phyloP scores from a whole-genome alignment of 2,329 filamentous ascomycete genomes.

The Fusarium tjaetaba region DNA sequence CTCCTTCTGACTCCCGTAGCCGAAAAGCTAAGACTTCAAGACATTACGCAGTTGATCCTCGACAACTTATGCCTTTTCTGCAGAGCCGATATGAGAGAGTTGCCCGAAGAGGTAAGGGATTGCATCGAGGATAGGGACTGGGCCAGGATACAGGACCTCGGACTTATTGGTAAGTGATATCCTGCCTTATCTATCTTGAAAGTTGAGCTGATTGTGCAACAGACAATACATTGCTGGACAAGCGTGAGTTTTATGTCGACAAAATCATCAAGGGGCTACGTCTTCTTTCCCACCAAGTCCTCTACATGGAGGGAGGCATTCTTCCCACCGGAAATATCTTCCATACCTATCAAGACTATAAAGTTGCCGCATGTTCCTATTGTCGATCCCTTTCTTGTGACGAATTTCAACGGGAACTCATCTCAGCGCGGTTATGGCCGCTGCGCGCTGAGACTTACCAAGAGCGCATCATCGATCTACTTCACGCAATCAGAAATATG shows the following conservation, averaged over 20 bases:
- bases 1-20: slow-evolving; percentile 26
- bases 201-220: neutral
- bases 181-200: no score
- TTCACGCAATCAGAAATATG: neutral
- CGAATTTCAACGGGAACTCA: slow-evolving; percentile 2
- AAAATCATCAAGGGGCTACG: slow-evolving; percentile 10
- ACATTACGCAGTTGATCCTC: neutral
- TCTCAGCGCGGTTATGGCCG: slow-evolving; percentile 12
- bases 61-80: slow-evolving; percentile 6
- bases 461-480: slow-evolving; percentile 5
- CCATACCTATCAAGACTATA: neutral
- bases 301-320: slow-evolving; percentile 9
- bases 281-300: slow-evolving; percentile 22
- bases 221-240: slow-evolving; percentile 3
- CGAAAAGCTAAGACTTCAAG: slow-evolving; percentile 2
- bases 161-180: slow-evolving; percentile 1
- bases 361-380: slow-evolving; percentile 10
- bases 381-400: slow-evolving; percentile 5
- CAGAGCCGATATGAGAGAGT: neutral
- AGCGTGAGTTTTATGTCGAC: neutral
- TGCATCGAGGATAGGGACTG: slow-evolving; percentile 6
- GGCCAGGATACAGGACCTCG: neutral
- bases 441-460: neutral
- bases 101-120: neutral
- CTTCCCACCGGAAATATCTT: slow-evolving; percentile 5